Conservation (phyloP, 768 basidiomycete species). For the Tylopilus rubrobrunneus region DNA sequence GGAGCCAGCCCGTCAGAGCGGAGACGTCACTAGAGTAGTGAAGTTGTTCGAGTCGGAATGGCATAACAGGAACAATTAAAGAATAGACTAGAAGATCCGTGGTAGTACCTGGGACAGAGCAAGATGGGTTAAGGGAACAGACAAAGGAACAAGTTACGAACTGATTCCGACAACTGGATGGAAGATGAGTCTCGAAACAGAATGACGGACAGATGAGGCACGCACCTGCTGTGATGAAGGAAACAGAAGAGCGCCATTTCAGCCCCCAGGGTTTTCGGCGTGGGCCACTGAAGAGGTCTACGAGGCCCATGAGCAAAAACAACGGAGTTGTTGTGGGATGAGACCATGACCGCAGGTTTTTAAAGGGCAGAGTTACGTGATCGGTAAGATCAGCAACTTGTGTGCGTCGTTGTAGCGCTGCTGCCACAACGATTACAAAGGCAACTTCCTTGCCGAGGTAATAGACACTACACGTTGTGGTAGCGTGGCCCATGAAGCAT, state of each 20-base stretch:
- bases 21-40: slow-evolving; percentile 41
- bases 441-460: too few relatives aligned
- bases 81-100: slow-evolving; percentile 59
- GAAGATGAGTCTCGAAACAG: not conserved
- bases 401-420: too few relatives aligned
- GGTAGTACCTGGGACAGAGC: slow-evolving; percentile 28
- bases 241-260: slow-evolving; percentile 55
- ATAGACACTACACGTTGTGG: too few relatives aligned
- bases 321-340: not conserved
- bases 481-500: too few relatives aligned
- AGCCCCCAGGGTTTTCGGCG: slow-evolving; percentile 39
- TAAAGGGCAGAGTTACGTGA: not conserved
- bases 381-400: not conserved
- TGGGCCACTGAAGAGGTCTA: not conserved
- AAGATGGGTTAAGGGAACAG: not conserved
- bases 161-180: slow-evolving; percentile 46
- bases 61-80: slow-evolving; percentile 58
- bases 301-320: not conserved
- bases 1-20: slow-evolving; percentile 53
- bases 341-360: not conserved
- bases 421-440: too few relatives aligned
- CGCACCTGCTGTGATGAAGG: slow-evolving; percentile 48
- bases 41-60: slow-evolving; percentile 55
- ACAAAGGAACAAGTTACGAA: slow-evolving; percentile 19
- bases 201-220: too few relatives aligned